Evolutionary conservation across 2,329 filamentous ascomycete genomes (phyloP).

Genomic region (Neoascochyta sp.): DNA sequence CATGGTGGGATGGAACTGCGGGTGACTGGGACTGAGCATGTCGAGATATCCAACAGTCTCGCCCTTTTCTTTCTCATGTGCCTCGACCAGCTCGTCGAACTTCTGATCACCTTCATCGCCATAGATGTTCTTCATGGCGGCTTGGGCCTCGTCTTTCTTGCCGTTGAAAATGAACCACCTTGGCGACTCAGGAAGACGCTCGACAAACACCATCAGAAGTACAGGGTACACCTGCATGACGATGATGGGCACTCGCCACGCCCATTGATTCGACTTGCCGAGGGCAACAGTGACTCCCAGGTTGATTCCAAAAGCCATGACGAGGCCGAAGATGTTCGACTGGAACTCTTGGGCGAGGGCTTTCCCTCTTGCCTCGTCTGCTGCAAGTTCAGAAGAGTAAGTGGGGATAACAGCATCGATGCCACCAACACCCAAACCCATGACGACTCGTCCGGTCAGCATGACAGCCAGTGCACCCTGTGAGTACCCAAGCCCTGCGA

Average conservation of each 20-base stretch:
- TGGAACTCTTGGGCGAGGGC: conserved; percentile 62
- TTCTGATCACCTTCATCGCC: conserved; percentile 50
- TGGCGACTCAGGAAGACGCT: conserved; percentile 55
- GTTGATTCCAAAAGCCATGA: conserved; percentile 60
- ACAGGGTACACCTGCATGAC: conserved; percentile 59
- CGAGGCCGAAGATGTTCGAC: conserved; percentile 60
- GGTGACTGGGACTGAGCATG: conserved; percentile 54
- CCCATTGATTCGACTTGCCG: conserved; percentile 58
- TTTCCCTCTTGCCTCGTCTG: conserved; percentile 55
- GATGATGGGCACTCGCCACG: conserved; percentile 60
- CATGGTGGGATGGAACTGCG: conserved; percentile 59
- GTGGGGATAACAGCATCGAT: conserved; percentile 60
- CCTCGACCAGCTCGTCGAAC: conserved; percentile 50
- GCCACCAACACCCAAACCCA: conserved; percentile 58
- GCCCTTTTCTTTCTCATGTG: conserved; percentile 50
- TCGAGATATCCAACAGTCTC: conserved; percentile 52
- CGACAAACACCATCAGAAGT: conserved; percentile 52
- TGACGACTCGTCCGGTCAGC: conserved; percentile 51
- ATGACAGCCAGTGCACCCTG: conserved; percentile 47
- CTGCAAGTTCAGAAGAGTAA: conserved; percentile 55
- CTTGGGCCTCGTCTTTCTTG: conserved; percentile 49
- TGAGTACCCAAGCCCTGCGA: conserved; percentile 49
- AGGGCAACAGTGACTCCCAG: conserved; percentile 51
- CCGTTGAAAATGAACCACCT: conserved; percentile 56
- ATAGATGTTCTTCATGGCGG: conserved; percentile 49